Evolutionary conservation across 768 basidiomycete genomes (phyloP), one percentile per base, ranked within the genome.

Genomic region (Mycena maculata): DNA sequence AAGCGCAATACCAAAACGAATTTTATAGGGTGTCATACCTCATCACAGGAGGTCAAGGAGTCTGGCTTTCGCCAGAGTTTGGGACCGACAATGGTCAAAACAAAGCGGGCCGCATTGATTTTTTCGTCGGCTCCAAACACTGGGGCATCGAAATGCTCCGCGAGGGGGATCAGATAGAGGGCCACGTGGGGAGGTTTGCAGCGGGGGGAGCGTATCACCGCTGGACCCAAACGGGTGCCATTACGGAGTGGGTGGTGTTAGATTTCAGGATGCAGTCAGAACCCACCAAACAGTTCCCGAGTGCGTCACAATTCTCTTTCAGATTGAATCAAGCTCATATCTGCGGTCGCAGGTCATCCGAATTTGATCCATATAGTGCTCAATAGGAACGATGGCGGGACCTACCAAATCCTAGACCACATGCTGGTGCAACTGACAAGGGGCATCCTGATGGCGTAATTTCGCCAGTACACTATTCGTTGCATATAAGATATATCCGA

Each of bases 251-350:
- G 20, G 54, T 42, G 6, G 12, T 55, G 8, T 22, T 55, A 7
- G 39, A 55, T 16, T 55, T 55, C 15, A 54, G 53, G 27, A 39
- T n/a, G n/a, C n/a, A n/a, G n/a, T n/a, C n/a, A n/a, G n/a, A n/a
- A n/a, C n/a, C n/a, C n/a, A n/a, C n/a, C n/a, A n/a, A n/a, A n/a
- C n/a, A n/a, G n/a, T n/a, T n/a, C n/a, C n/a, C n/a, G n/a, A n/a
- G n/a, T n/a, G n/a, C n/a, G n/a, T n/a, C n/a, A n/a, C n/a, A n/a
- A n/a, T n/a, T n/a, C n/a, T n/a, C n/a, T n/a, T n/a, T n/a, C n/a
- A n/a, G n/a, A n/a, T n/a, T n/a, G n/a, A n/a, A n/a, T n/a, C n/a
- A n/a, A n/a, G n/a, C n/a, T n/a, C n/a, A n/a, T n/a, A n/a, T n/a
- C n/a, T n/a, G n/a, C n/a, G n/a, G n/a, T n/a, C n/a, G n/a, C n/a